Base-by-base conservation (phyloP, 306 rosid genomes). In the Parietaria judaica region DNA sequence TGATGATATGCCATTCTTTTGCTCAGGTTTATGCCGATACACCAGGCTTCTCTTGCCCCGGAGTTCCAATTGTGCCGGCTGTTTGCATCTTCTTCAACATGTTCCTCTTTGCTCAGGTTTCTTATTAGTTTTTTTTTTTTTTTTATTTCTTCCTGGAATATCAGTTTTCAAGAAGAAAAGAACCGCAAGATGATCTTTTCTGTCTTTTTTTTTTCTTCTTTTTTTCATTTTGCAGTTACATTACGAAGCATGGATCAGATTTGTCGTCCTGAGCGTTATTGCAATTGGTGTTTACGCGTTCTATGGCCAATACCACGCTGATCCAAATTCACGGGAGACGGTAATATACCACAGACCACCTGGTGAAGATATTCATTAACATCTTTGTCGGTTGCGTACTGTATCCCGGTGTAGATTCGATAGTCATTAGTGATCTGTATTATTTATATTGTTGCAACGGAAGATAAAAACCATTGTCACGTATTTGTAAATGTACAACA, bases 41-140 rank as follows among this genome's bases (percentile, higher is more conserved):
- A 44, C 81, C 80, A 5, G 99, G 90, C 70, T 92, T 92, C 83
- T 81, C 94, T 61, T 92, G 99, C 58, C 99, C 99, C 9, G 76
- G 95, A 62, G 95, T 92, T 70, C 95, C 97, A 55, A 9, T 71
- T 76, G 76, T 92, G 56, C 99, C 99, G 11, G 67, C 64, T 36
- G 45, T 84, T 66, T 86, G 95, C 94, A 86, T 92, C 67, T 86
- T 92, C 76, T 88, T 92, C 70, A 92, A 86, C 90, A 76, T 86
- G 86, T 88, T 88, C 77, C 77, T 86, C 64, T 92, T 88, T 68
- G 99, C 82, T 41, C 99, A 92, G 94, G 99, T 86, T 82, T 62
- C 55, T 39, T 65, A 48, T 46, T 46, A 49, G 53, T 10, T 1
- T 49, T 49, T 4, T 49, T 1, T 49, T 49, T 4, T 49, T 49